Evolutionary conservation across 345 rosid genomes (phyloP).

Genomic region (Populus alba): DNA sequence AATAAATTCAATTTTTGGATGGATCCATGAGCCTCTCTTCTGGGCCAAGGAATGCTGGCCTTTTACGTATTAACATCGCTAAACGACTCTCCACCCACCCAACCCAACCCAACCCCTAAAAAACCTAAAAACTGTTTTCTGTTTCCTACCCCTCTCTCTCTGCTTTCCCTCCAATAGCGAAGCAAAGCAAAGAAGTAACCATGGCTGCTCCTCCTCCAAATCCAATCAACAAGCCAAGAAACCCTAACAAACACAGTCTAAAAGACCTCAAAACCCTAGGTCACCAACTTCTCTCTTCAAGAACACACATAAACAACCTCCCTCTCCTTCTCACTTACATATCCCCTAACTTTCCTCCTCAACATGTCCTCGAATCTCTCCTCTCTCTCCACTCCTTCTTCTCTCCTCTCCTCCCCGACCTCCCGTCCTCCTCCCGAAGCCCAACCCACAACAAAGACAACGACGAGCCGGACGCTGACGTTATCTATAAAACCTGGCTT

Average conservation of each 20-base stretch:
- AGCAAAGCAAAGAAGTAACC: too few species aligned
- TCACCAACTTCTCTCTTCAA: constrained; percentile 66
- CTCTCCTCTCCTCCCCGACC: constrained; percentile 71
- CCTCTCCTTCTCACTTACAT: constrained; percentile 73
- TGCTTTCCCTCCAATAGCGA: too few species aligned
- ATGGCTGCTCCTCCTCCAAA: not conserved
- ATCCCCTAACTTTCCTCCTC: constrained; percentile 59
- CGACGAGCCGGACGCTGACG: constrained; percentile 38
- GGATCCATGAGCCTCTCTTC: too few species aligned
- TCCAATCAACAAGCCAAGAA: not conserved
- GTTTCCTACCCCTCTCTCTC: too few species aligned
- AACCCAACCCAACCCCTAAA: too few species aligned
- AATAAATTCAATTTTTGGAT: too few species aligned
- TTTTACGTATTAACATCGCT: too few species aligned
- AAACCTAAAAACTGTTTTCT: too few species aligned
- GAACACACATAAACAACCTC: constrained; percentile 68
- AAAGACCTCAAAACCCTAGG: constrained; percentile 70
- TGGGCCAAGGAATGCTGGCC: too few species aligned
- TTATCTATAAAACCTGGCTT: constrained; percentile 69
- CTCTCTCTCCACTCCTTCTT: constrained; percentile 93
- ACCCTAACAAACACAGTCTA: constrained; percentile 21
- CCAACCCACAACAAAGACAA: not conserved
- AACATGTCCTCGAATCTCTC: constrained; percentile 64
- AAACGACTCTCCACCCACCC: too few species aligned
- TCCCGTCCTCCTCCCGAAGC: constrained; percentile 48